phyloP scores from a whole-genome alignment of 257 asterid species.

The Solanum habrochaites region DNA sequence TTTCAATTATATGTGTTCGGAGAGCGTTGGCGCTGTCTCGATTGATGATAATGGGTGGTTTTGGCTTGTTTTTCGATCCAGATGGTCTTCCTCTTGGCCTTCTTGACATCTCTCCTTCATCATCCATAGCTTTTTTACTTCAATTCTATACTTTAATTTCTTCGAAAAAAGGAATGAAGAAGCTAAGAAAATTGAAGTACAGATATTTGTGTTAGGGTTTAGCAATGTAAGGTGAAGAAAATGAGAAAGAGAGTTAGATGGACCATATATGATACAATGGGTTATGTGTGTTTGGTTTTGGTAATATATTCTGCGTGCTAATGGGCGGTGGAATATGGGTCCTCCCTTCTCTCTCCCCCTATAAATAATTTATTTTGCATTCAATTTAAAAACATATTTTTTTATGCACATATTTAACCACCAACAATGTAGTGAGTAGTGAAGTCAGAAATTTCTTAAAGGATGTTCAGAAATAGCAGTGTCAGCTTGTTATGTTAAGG shows the following conservation, averaged over 20 bases:
- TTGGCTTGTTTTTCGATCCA: not conserved
- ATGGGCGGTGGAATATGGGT: conserved; percentile 23
- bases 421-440: not conserved
- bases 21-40: not conserved
- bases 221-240: not conserved
- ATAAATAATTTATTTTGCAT: not conserved
- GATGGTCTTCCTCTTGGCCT: not conserved
- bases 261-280: not conserved
- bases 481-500: no score
- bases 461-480: no score
- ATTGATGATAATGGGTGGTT: not conserved
- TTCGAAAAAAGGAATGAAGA: not conserved
- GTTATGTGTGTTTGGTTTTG: not conserved
- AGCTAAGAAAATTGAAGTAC: not conserved
- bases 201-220: not conserved
- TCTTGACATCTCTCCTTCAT: not conserved
- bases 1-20: not conserved
- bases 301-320: not conserved
- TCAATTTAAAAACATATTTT: not conserved
- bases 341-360: not conserved
- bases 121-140: not conserved
- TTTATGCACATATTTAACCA: not conserved
- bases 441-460: no score
- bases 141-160: not conserved
- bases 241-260: not conserved